Conservation (phyloP, 2,329 filamentous ascomycete species). For the Nemania diffusa region DNA sequence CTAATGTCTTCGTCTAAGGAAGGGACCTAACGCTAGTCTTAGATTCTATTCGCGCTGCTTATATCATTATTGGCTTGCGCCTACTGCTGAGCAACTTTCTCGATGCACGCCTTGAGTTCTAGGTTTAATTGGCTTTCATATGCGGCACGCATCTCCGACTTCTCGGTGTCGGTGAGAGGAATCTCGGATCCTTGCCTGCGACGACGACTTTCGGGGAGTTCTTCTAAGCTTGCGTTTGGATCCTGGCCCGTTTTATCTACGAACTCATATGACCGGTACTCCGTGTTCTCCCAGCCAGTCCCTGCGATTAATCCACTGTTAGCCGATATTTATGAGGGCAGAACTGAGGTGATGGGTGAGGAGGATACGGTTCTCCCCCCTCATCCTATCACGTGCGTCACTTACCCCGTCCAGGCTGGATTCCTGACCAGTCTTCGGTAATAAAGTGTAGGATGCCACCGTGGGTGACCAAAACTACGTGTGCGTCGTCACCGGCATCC, state of each 20-base stretch:
- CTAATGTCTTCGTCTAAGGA: neutral
- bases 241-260: conserved; percentile 62
- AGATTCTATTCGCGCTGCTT: conserved; percentile 5
- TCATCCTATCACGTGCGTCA: conserved; percentile 5
- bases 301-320: conserved; percentile 54
- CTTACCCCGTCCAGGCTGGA: conserved; percentile 56
- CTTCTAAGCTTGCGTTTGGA: conserved; percentile 57
- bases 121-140: conserved; percentile 44
- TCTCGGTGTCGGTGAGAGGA: conserved; percentile 58
- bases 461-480: conserved; percentile 82
- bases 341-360: neutral
- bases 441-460: conserved; percentile 87
- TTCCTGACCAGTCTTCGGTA: conserved; percentile 81
- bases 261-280: conserved; percentile 76
- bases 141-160: conserved; percentile 56
- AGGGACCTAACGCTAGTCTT: neutral
- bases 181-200: conserved; percentile 55
- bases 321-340: conserved; percentile 3
- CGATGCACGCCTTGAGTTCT: conserved; percentile 21
- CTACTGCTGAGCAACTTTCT: conserved; percentile 13
- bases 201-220: conserved; percentile 61
- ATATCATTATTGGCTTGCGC: neutral
- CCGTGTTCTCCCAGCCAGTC: conserved; percentile 79
- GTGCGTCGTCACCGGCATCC: conserved; percentile 60
- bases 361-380: neutral